A percentile compares a stretch with the other conserved stretches of the same genome.
Conservation (phyloP, 2,329 filamentous ascomycete species). For the Colletotrichum orchidophilum region DNA sequence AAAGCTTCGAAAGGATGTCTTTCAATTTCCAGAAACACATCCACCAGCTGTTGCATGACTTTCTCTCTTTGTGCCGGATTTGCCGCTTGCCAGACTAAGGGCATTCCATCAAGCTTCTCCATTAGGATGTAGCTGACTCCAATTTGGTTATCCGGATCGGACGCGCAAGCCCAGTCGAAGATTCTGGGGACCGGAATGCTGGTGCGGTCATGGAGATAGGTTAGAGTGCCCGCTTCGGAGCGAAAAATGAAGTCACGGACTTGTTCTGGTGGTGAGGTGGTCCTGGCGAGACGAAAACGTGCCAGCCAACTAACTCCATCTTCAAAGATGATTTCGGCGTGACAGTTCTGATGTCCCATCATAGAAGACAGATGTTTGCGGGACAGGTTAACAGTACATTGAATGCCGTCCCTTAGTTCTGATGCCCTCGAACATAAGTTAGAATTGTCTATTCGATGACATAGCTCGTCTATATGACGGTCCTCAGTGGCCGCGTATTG, state of each 20-base stretch:
- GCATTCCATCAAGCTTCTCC: constrained; percentile 48
- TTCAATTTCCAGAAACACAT: constrained; percentile 44
- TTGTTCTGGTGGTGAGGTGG: constrained; percentile 35
- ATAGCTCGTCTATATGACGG: constrained; percentile 34
- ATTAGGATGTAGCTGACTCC: constrained; percentile 52
- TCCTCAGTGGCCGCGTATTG: constrained; percentile 35
- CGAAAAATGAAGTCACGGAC: constrained; percentile 39
- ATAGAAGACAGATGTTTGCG: constrained; percentile 35
- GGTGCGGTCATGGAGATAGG: constrained; percentile 35
- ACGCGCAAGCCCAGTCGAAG: constrained; percentile 43
- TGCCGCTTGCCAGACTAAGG: constrained; percentile 45
- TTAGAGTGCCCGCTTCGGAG: constrained; percentile 40
- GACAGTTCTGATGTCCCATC: constrained; percentile 41
- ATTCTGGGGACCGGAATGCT: neutral
- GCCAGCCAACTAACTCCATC: constrained; percentile 40
- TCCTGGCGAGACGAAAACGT: constrained; percentile 36
- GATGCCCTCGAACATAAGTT: constrained; percentile 37
- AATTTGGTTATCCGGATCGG: constrained; percentile 42
- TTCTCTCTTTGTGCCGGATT: constrained; percentile 41
- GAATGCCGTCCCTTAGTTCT: constrained; percentile 27
- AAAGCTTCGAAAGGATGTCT: constrained; percentile 42
- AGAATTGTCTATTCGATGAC: constrained; percentile 28
- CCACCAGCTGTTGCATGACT: constrained; percentile 42
- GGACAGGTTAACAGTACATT: constrained; percentile 36
- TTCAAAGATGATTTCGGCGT: constrained; percentile 41